These are phyloP conservation scores for Fomitopsis schrenkii DNA, from an alignment of 1,284 basidiomycete genomes.

Conservation along the genomic window DNA sequence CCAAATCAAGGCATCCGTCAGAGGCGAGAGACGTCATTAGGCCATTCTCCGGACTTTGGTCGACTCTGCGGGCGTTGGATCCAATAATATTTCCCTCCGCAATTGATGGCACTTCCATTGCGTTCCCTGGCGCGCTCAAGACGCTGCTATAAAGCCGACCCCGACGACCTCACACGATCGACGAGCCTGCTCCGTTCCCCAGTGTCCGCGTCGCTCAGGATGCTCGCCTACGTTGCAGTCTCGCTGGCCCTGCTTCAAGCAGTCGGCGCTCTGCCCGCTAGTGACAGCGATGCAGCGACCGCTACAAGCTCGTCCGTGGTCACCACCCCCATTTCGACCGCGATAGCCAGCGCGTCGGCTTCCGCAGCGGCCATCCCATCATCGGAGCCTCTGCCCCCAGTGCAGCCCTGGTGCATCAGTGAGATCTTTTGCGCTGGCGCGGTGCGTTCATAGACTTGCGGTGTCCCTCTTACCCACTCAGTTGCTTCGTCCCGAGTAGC, in stretches of 20 bases:
- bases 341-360: constrained; percentile 63
- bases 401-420: constrained; percentile 77
- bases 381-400: constrained; percentile 65
- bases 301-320: constrained; percentile 18
- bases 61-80: neutral
- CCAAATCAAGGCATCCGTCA: neutral
- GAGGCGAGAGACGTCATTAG: neutral
- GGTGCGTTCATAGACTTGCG: constrained; percentile 39
- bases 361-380: constrained; percentile 63
- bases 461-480: neutral
- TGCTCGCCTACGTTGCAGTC: constrained; percentile 4
- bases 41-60: neutral
- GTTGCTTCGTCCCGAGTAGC: constrained; percentile 31
- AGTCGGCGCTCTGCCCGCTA: constrained; percentile 18
- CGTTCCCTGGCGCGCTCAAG: neutral
- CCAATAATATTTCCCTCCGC: neutral
- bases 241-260: constrained; percentile 11
- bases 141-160: neutral
- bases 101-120: neutral
- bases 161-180: neutral
- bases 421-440: constrained; percentile 79
- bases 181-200: neutral
- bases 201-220: neutral
- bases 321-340: constrained; percentile 44
- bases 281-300: constrained; percentile 14